These are phyloP conservation scores for Hypoxylon trugodes DNA, from an alignment of 495 filamentous ascomycete genomes.

Conservation along the genomic window DNA sequence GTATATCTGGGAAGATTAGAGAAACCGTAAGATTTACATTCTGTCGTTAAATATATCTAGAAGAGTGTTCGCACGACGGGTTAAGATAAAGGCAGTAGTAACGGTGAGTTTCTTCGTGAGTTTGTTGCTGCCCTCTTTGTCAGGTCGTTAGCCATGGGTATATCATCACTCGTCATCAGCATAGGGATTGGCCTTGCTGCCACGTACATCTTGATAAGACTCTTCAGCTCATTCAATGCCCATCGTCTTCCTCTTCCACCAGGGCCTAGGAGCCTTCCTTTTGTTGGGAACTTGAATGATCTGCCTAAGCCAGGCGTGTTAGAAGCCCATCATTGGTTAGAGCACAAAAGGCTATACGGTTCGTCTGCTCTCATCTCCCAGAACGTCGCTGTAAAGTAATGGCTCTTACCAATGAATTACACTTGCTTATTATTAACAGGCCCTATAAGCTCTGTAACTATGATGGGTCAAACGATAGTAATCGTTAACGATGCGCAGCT, in stretches of 20 bases:
- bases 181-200: background rate
- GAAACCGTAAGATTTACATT: too few species aligned
- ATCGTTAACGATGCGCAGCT: slow-evolving; percentile 56
- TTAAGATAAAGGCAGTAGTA: too few species aligned
- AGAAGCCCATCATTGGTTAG: slow-evolving; percentile 59
- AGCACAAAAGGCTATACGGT: slow-evolving; percentile 61
- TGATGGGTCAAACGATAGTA: slow-evolving; percentile 57
- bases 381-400: background rate
- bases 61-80: too few species aligned
- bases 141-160: background rate
- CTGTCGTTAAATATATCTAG: too few species aligned
- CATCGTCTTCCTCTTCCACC: slow-evolving; percentile 50
- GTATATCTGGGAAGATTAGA: too few species aligned
- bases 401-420: background rate
- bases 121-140: too few species aligned
- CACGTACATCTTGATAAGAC: background rate
- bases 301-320: slow-evolving; percentile 49
- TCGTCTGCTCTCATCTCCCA: slow-evolving; percentile 5
- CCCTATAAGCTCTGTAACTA: slow-evolving; percentile 62
- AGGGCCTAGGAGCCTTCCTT: slow-evolving; percentile 52
- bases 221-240: slow-evolving; percentile 5
- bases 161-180: slow-evolving; percentile 11
- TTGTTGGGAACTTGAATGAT: slow-evolving; percentile 59
- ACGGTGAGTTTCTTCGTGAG: too few species aligned
- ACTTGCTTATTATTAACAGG: slow-evolving; percentile 37